Conservation (phyloP, 768 basidiomycete species). For the Russula griseocarnosa region DNA sequence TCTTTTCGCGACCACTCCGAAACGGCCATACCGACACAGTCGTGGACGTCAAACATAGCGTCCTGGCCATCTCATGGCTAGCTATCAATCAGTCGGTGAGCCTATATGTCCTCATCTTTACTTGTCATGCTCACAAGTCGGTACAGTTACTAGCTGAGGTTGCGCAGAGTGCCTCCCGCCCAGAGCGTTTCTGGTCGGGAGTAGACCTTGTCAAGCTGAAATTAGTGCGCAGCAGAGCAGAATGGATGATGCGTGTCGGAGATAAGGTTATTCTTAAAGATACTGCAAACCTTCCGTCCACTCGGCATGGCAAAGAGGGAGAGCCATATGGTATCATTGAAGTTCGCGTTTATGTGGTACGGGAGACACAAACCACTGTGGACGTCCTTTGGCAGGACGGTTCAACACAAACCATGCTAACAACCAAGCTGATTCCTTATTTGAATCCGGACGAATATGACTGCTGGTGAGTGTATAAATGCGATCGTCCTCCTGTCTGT, state of each 20-base stretch:
- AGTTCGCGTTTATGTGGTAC: conserved; percentile 58
- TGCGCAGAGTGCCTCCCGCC: conserved; percentile 58
- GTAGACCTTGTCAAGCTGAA: conserved; percentile 59
- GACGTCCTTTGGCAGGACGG: conserved; percentile 90
- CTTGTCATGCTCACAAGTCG: conserved; percentile 14
- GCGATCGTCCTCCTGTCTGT: neutral
- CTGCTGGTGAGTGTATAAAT: conserved; percentile 58
- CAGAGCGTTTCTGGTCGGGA: conserved; percentile 72
- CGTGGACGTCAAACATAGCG: conserved; percentile 67
- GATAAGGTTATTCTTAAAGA: conserved; percentile 65
- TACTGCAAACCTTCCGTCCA: conserved; percentile 45
- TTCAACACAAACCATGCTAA: conserved; percentile 52
- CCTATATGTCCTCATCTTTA: conserved; percentile 1
- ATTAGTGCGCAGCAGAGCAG: conserved; percentile 55
- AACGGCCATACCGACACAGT: conserved; percentile 56
- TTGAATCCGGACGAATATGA: conserved; percentile 89
- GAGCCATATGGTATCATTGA: conserved; percentile 46
- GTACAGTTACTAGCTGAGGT: conserved; percentile 55
- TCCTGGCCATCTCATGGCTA: conserved; percentile 80
- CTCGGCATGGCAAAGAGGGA: conserved; percentile 55
- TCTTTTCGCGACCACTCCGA: conserved; percentile 44
- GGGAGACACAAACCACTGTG: conserved; percentile 64
- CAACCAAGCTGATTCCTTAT: conserved; percentile 73
- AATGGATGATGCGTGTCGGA: conserved; percentile 65
- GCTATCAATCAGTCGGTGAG: conserved; percentile 82